phyloP scores from a whole-genome alignment of 2,329 filamentous ascomycete genomes.

The Diaporthe australafricana region DNA sequence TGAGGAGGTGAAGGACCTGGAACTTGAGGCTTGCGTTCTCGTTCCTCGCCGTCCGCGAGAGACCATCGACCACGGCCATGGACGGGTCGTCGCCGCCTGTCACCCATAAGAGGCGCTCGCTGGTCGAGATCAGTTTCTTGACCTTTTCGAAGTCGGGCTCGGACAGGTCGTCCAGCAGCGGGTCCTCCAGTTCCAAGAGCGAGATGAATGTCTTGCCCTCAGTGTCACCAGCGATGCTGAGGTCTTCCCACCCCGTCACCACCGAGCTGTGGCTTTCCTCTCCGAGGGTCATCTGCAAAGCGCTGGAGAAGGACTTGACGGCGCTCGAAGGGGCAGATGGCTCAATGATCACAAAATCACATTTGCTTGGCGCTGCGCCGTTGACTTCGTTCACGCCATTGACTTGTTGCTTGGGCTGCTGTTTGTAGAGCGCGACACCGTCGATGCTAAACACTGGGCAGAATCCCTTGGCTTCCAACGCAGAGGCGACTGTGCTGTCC shows the following conservation, averaged over 20 bases:
- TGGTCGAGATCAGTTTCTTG: constrained; percentile 39
- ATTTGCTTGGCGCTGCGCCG: background rate
- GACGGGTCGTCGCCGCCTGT: constrained; percentile 38
- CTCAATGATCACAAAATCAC: constrained; percentile 32
- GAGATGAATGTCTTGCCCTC: background rate
- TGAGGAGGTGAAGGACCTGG: constrained; percentile 8
- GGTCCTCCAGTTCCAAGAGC: background rate
- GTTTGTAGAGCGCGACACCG: constrained; percentile 28
- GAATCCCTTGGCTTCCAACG: constrained; percentile 29
- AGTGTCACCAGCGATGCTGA: background rate
- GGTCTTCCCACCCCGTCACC: background rate
- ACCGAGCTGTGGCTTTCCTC: background rate
- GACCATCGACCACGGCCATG: background rate
- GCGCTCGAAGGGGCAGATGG: constrained; percentile 3
- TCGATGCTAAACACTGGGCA: background rate
- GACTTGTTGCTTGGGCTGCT: constrained; percentile 15
- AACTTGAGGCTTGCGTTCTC: constrained; percentile 14
- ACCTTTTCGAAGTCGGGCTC: constrained; percentile 32
- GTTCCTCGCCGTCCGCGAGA: constrained; percentile 12
- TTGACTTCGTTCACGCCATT: constrained; percentile 9
- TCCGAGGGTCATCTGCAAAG: background rate
- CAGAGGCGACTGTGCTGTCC: background rate
- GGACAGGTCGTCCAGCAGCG: background rate
- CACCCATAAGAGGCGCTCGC: constrained; percentile 43
- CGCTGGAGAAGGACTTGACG: constrained; percentile 9